Conservation (phyloP, 2,329 filamentous ascomycete genomes). For the Juglanconis juglandina region DNA sequence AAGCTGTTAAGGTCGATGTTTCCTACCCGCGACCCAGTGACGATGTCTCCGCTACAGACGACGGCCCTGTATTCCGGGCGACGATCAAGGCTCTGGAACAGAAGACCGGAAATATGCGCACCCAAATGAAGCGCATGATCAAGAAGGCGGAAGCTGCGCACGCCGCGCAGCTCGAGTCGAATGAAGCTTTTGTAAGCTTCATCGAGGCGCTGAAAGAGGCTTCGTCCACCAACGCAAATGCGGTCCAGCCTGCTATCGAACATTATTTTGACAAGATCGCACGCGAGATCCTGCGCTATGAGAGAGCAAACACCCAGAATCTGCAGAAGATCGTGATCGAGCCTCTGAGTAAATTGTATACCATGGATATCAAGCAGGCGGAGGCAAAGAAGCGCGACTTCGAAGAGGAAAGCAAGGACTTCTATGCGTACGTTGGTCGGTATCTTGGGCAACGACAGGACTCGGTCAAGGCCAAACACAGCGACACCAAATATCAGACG, state of each 20-base stretch:
- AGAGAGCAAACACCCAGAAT: slow-evolving; percentile 77
- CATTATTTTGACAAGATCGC: slow-evolving; percentile 98
- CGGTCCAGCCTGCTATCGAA: slow-evolving; percentile 93
- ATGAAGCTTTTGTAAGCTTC: slow-evolving; percentile 78
- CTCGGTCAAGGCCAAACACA: slow-evolving; percentile 95
- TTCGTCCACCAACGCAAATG: slow-evolving; percentile 86
- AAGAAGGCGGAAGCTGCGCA: slow-evolving; percentile 91
- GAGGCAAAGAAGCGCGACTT: slow-evolving; percentile 97
- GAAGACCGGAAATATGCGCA: slow-evolving; percentile 91
- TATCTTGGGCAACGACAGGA: slow-evolving; percentile 97
- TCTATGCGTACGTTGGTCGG: slow-evolving; percentile 89
- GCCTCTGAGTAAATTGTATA: slow-evolving; percentile 86
- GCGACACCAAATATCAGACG: slow-evolving; percentile 91
- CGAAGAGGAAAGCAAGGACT: slow-evolving; percentile 97
- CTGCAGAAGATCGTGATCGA: slow-evolving; percentile 94
- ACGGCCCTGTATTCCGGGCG: slow-evolving; percentile 91
- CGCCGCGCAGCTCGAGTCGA: slow-evolving; percentile 74
- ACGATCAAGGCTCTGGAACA: slow-evolving; percentile 96
- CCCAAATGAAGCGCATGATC: slow-evolving; percentile 92
- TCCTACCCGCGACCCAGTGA: slow-evolving; percentile 79
- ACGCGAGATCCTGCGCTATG: slow-evolving; percentile 81
- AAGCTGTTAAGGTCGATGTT: slow-evolving; percentile 79
- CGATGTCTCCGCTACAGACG: slow-evolving; percentile 79
- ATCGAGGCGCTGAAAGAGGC: slow-evolving; percentile 84
- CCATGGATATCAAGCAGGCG: slow-evolving; percentile 94